Evolutionary conservation across 139 green algal species (phyloP).

Genomic region (Picochlorum sp.): DNA sequence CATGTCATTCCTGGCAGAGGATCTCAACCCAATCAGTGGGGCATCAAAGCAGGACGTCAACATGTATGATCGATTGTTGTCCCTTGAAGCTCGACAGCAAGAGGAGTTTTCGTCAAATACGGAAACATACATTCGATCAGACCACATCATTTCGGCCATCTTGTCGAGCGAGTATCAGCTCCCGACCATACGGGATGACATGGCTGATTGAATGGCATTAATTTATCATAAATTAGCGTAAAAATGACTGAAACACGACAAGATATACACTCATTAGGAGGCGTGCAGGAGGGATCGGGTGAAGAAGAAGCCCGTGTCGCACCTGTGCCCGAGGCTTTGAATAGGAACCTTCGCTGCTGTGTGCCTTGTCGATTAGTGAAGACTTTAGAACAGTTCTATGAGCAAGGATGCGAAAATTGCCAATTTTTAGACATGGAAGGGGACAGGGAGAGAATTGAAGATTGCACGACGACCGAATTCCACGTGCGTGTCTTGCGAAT

Average conservation of each 20-base stretch:
- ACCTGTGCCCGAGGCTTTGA: slow-evolving; percentile 23
- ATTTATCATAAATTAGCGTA: no score
- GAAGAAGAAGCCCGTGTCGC: slow-evolving; percentile 5
- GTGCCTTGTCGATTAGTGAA: slow-evolving; percentile 36
- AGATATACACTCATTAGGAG: no score
- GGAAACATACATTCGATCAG: no score
- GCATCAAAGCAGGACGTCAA: background rate
- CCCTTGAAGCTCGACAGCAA: no score
- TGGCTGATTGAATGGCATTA: no score
- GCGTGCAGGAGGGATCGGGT: background rate
- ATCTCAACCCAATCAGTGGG: background rate
- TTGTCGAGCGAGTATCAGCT: no score
- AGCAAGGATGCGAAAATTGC: slow-evolving; percentile 73
- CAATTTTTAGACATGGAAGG: slow-evolving; percentile 44
- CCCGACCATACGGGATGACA: no score
- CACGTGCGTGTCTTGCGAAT: slow-evolving; percentile 30
- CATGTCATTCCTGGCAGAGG: background rate
- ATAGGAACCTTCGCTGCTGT: slow-evolving; percentile 38
- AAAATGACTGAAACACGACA: no score
- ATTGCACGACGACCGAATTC: slow-evolving; percentile 70
- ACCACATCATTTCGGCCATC: no score
- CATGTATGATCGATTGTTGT: no score
- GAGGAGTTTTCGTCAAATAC: no score
- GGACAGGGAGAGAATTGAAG: slow-evolving; percentile 41
- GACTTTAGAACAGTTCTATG: slow-evolving; percentile 36